Base-by-base conservation (phyloP, 345 rosid species). In the Hypericum perforatum region DNA sequence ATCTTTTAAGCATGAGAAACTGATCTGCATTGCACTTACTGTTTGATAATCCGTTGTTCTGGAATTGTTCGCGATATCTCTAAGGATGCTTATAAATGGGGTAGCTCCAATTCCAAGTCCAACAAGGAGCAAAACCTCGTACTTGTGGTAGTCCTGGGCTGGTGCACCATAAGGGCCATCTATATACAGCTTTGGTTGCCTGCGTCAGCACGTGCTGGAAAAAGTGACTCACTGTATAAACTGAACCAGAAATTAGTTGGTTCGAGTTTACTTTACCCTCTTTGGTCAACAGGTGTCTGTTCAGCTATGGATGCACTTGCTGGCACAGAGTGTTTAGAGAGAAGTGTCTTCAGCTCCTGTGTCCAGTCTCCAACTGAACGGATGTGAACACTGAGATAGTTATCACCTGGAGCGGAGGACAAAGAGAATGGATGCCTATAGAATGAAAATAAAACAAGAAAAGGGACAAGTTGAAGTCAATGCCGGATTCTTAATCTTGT, bases 131-230 rank as follows among this genome's bases (percentile, higher is more conserved):
- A 92, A 72, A 53, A 92, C 97, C 48, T 92, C 95, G 36, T 92
- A 88, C 37, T 80, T 88, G 61, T 63, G 70, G 73, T 88, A 88
- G 78, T 92, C 97, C 54, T 92, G 98, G 37, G 98, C 95, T 13
- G 97, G 95, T 41, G 98, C 95, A 29, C 98, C 98, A 11, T 85
- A 92, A 7, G 98, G 98, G 54, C 98, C 98, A 51, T 88, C 98
- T 7, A 85, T 78, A 10, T 71, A 67, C 57, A 91, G 59, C 60
- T 67, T 85, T 0, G 92, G 95, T 57, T 69, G 87, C 53, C 96
- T 91, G 86, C 78, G 74, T 9, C 41, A 67, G 16, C n/a, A n/a
- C n/a, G n/a, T n/a, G n/a, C n/a, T n/a, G n/a, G n/a, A n/a, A n/a
- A n/a, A n/a, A n/a, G n/a, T n/a, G n/a, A n/a, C n/a, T n/a, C n/a